phyloP scores from a whole-genome alignment of 1,139 yeast species.

The Kluyveromyces marxianus region DNA sequence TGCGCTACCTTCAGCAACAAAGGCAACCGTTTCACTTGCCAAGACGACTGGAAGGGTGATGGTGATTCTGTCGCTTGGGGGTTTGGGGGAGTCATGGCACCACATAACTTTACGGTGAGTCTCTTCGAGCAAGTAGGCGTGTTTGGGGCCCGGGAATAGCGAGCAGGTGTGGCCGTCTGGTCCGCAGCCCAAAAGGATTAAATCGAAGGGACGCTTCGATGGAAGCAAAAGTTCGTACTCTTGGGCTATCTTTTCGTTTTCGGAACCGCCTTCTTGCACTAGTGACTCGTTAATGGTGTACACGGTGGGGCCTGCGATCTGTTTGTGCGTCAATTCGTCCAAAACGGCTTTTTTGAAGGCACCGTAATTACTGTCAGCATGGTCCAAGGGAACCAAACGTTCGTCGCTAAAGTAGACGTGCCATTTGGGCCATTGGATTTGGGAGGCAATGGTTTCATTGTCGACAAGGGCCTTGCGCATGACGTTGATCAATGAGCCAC shows the following conservation, averaged over 20 bases:
- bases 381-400: constrained; percentile 81
- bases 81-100: constrained; percentile 88
- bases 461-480: constrained; percentile 64
- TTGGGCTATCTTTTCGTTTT: constrained; percentile 66
- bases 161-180: constrained; percentile 99
- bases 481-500: constrained; percentile 81
- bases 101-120: constrained; percentile 84
- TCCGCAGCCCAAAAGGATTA: constrained; percentile 88
- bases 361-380: constrained; percentile 85
- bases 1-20: constrained; percentile 85
- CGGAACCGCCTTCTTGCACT: constrained; percentile 50
- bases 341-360: constrained; percentile 73
- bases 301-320: constrained; percentile 50
- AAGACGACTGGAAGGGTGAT: constrained; percentile 89
- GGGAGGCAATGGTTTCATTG: constrained; percentile 38
- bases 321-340: constrained; percentile 38
- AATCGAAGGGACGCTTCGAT: constrained; percentile 52
- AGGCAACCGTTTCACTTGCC: constrained; percentile 42
- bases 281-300: constrained; percentile 75
- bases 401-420: constrained; percentile 95
- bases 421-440: constrained; percentile 85
- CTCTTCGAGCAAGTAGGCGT: constrained; percentile 60
- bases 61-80: constrained; percentile 86
- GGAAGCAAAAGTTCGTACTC: constrained; percentile 76
- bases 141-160: constrained; percentile 55